Percentiles rank a stretch among this genome's conserved stretches.
phyloP scores from a whole-genome alignment of 2,329 filamentous ascomycete genomes.

The Penicillium sp. region DNA sequence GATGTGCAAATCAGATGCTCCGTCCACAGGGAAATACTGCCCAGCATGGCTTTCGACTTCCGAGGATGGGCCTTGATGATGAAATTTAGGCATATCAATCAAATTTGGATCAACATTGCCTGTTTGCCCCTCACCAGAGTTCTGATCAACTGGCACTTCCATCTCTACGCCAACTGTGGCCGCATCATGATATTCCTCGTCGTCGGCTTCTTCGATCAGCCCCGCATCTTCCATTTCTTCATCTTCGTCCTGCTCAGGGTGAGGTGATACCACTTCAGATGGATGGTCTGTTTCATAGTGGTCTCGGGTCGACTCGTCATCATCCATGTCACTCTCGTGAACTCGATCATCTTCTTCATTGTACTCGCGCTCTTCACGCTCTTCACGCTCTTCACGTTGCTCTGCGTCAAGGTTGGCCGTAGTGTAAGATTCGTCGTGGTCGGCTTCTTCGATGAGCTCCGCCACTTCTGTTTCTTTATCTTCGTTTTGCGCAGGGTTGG shows the following conservation, averaged over 20 bases:
- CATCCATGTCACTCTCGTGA: slow-evolving; percentile 20
- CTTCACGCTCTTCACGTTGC: background rate
- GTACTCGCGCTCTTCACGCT: background rate
- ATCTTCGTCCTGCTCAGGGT: background rate
- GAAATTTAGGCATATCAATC: background rate
- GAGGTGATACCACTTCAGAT: background rate
- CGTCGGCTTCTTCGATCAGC: background rate
- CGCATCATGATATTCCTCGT: background rate
- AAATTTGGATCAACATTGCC: background rate
- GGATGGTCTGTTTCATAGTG: background rate
- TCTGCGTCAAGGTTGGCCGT: background rate
- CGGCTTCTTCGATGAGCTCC: background rate
- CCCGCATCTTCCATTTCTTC: background rate
- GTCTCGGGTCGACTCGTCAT: slow-evolving; percentile 14
- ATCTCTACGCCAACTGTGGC: background rate
- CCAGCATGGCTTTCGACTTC: background rate
- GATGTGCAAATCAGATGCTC: background rate
- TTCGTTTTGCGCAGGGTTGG: background rate
- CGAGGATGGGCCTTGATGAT: background rate
- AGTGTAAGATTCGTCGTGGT: background rate
- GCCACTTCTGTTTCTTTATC: background rate
- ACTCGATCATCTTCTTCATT: slow-evolving; percentile 2
- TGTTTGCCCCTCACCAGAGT: background rate
- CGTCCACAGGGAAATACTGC: background rate
- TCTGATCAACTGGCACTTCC: background rate